Conservation (phyloP, 2,329 filamentous ascomycete genomes). For the Colletotrichum plurivorum region DNA sequence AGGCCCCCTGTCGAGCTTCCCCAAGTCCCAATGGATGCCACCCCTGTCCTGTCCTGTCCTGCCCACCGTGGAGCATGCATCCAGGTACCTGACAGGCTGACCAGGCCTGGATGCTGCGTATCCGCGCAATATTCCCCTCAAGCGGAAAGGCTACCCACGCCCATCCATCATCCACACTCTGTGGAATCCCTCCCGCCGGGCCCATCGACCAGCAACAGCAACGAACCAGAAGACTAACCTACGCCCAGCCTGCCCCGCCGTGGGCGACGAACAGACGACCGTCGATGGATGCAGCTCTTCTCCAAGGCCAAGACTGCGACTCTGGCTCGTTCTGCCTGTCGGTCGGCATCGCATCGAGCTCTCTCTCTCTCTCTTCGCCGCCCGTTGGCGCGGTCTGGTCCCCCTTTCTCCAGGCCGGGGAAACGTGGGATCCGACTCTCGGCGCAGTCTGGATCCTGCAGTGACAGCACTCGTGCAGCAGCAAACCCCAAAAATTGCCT, state of each 20-base stretch:
- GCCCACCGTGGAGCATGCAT: constrained; percentile 12
- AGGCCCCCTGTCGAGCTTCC: constrained; percentile 19
- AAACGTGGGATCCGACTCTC: constrained; percentile 25
- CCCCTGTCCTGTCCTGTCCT: constrained; percentile 13
- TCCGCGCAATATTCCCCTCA: constrained; percentile 30
- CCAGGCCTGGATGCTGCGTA: constrained; percentile 29
- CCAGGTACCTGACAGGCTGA: neutral
- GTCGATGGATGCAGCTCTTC: constrained; percentile 3
- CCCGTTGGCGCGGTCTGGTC: neutral
- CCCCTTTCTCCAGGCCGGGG: constrained; percentile 15
- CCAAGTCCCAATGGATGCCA: constrained; percentile 10
- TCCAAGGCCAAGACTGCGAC: constrained; percentile 30
- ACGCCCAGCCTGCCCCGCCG: constrained; percentile 24
- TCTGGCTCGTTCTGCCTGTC: constrained; percentile 16
- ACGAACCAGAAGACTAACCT: constrained; percentile 26
- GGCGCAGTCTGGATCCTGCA: constrained; percentile 16
- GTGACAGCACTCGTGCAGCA: neutral
- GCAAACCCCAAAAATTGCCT: constrained; percentile 15
- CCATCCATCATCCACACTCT: constrained; percentile 12
- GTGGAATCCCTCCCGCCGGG: constrained; percentile 21
- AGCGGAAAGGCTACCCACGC: constrained; percentile 18
- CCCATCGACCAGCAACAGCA: constrained; percentile 18
- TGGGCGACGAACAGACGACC: constrained; percentile 13
- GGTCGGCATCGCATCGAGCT: constrained; percentile 2
- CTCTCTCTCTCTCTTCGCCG: neutral